Base-by-base conservation (phyloP, 306 rosid species). In the Mimosa pudica region DNA sequence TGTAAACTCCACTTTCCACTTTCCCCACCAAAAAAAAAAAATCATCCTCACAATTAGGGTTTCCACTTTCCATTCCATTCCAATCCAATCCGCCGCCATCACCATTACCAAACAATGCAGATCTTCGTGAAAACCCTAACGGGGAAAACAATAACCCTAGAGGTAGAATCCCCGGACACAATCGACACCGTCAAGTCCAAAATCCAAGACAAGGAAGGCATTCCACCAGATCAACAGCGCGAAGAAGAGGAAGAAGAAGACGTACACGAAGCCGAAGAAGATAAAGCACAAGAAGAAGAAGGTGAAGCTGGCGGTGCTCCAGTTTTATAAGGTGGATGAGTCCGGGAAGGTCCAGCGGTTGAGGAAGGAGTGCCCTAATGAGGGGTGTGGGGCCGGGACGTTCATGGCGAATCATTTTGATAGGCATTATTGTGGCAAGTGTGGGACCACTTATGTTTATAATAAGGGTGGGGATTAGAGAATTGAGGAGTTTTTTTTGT, bases 221-320 rank as follows among this genome's bases (percentile, higher is more conserved):
- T 93, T 46, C 98, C 98, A 0, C 98, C 98, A 71, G 97, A 93
- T 90, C 98, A 93, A 86, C 98, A 93, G 78, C 91, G 98, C 98
- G 10, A 94, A 94, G 87, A 94, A 94, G 92, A 76, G 98, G 4
- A 94, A 94, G 97, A 94, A 94, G 97, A 94, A 94, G 94, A 94
- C 98, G 58, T 92, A 94, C 88, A 92, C 98, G 60, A 94, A 92
- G 87, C 98, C 98, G 0, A 94, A 94, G 92, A 94, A 94, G 89
- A 91, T 94, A 86, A 94, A 94, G 92, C 98, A 94, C 90, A 94
- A 94, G 89, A 88, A 94, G 8, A 94, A 89, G 96, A 94, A 94
- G 92, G 96, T 94, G 4, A 94, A 94, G 96, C 94, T 94, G 71
- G 89, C 97, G 0, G 75, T 92, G 3, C 90, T 94, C 1, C 98